Percentiles rank a stretch among this genome's conserved stretches.
These are phyloP conservation scores for Cydonia oblonga DNA, from an alignment of 331 rosid species.

Conservation along the genomic window DNA sequence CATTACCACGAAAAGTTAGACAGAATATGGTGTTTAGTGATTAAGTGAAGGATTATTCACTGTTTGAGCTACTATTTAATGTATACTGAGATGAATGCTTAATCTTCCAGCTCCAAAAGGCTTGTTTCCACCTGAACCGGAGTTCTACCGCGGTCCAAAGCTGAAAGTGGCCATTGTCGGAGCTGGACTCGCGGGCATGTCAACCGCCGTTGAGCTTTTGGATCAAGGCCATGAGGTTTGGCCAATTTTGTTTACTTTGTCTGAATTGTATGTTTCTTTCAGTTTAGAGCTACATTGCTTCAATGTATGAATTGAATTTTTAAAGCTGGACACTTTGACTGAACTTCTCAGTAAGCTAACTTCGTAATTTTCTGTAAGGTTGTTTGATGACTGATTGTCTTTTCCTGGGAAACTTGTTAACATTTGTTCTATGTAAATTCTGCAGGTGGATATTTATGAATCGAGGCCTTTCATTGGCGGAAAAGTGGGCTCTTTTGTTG, in stretches of 20 bases:
- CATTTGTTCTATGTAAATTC: not conserved
- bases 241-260: not conserved
- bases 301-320: not conserved
- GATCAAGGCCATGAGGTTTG: conserved; percentile 99
- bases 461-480: conserved; percentile 88
- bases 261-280: not conserved
- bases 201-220: conserved; percentile 94
- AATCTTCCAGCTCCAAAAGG: conserved; percentile 81
- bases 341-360: not conserved
- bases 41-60: not conserved
- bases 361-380: not conserved
- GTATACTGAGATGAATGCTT: conserved; percentile 16
- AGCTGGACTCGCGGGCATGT: conserved; percentile 99
- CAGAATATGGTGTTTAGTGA: not conserved
- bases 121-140: conserved; percentile 90
- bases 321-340: not conserved
- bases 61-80: conserved; percentile 2
- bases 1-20: not conserved
- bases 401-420: not conserved
- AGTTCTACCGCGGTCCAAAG: conserved; percentile 83
- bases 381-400: not conserved
- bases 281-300: not conserved
- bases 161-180: conserved; percentile 88
- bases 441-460: conserved; percentile 91
- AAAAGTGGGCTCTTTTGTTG: conserved; percentile 95